phyloP scores from a whole-genome alignment of 1,139 yeast species.

The Pichia sp. region DNA sequence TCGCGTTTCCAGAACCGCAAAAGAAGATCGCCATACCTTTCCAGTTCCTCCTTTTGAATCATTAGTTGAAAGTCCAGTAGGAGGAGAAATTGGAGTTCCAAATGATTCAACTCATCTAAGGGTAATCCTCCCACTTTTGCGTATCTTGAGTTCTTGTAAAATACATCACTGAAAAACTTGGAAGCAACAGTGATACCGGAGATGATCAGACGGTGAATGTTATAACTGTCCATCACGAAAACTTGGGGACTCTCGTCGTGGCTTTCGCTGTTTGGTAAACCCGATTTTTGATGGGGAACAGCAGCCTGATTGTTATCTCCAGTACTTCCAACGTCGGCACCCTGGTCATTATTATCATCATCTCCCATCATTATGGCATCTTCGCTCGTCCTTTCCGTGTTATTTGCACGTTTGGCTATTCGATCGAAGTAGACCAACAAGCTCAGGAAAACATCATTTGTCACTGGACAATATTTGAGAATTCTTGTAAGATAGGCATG shows the following conservation, averaged over 20 bases:
- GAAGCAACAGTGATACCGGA: constrained; percentile 97
- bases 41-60: constrained; percentile 87
- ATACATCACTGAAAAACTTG: constrained; percentile 91
- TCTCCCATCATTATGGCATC: constrained; percentile 23
- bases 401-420: constrained; percentile 83
- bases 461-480: constrained; percentile 93
- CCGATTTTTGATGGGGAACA: not conserved
- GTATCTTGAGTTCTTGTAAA: constrained; percentile 91
- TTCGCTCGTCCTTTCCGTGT: constrained; percentile 33
- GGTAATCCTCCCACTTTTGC: constrained; percentile 98
- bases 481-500: constrained; percentile 88
- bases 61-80: constrained; percentile 81
- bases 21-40: constrained; percentile 82
- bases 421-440: constrained; percentile 90
- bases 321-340: not conserved
- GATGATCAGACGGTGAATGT: constrained; percentile 87
- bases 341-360: constrained; percentile 18
- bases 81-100: constrained; percentile 83
- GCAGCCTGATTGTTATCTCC: constrained; percentile 3
- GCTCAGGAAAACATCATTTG: constrained; percentile 91
- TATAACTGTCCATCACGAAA: constrained; percentile 93
- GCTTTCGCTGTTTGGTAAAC: not conserved
- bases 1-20: constrained; percentile 81
- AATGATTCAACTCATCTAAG: constrained; percentile 84
- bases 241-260: constrained; percentile 40